These are phyloP conservation scores for Ophioceras dolichostomum DNA, from an alignment of 2,329 filamentous ascomycete genomes.

Conservation along the genomic window DNA sequence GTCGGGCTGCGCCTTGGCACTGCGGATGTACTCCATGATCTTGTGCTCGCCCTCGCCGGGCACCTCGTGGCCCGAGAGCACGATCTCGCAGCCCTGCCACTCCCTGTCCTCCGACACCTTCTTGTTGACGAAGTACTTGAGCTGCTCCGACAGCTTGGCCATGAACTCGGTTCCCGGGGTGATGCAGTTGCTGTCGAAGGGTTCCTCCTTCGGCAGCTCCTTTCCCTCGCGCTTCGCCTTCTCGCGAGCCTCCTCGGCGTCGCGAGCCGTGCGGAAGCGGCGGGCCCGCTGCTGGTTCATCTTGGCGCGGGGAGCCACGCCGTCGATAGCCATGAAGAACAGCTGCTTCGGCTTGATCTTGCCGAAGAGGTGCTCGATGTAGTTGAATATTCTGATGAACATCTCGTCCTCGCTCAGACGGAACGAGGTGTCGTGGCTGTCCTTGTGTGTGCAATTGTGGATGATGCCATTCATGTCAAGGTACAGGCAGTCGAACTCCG, in stretches of 20 bases:
- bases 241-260: slow-evolving; percentile 78
- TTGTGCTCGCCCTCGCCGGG: slow-evolving; percentile 98
- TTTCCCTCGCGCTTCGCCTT: slow-evolving; percentile 84
- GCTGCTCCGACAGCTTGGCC: slow-evolving; percentile 85
- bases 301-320: slow-evolving; percentile 93
- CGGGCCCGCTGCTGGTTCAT: slow-evolving; percentile 99
- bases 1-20: slow-evolving; percentile 85
- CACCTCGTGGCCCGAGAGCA: slow-evolving; percentile 94
- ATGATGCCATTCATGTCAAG: slow-evolving; percentile 99
- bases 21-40: slow-evolving; percentile 99
- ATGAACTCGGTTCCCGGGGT: slow-evolving; percentile 95
- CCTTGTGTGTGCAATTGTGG: slow-evolving; percentile 97
- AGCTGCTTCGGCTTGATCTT: slow-evolving; percentile 98
- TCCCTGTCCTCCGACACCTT: slow-evolving; percentile 95
- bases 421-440: slow-evolving; percentile 82
- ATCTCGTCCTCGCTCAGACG: slow-evolving; percentile 96
- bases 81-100: slow-evolving; percentile 94
- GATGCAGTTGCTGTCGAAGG: slow-evolving; percentile 98
- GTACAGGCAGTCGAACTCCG: slow-evolving; percentile 97
- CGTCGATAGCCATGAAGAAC: slow-evolving; percentile 99
- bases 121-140: slow-evolving; percentile 98
- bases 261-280: slow-evolving; percentile 86
- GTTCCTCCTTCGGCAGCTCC: slow-evolving; percentile 86
- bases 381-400: slow-evolving; percentile 99
- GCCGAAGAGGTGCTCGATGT: slow-evolving; percentile 96